Conservation (phyloP, 148 eudicot species). For the Rhododendron vialii region DNA sequence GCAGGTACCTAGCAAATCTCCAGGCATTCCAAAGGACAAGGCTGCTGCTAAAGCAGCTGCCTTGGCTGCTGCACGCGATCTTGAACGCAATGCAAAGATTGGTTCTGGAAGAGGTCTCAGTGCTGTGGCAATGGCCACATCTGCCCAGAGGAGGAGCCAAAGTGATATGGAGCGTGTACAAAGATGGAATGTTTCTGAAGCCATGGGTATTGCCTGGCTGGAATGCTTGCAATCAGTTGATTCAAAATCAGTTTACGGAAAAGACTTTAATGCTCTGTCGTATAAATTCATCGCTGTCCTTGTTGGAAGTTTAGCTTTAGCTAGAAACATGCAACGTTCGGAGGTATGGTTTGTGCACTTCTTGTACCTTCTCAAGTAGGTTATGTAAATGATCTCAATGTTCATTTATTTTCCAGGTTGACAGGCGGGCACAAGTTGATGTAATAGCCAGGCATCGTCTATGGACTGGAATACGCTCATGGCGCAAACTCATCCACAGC, state of each 20-base stretch:
- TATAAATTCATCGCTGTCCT: conserved; percentile 92
- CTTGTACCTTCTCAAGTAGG: conserved; percentile 3
- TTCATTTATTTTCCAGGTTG: conserved; percentile 48
- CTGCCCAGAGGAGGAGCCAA: conserved; percentile 77
- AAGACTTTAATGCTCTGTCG: conserved; percentile 89
- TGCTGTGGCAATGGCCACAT: conserved; percentile 99
- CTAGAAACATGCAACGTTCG: conserved; percentile 93
- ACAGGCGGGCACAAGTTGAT: conserved; percentile 82
- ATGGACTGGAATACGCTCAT: conserved; percentile 74
- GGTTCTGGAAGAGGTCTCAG: conserved; percentile 99
- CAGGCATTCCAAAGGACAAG: conserved; percentile 69
- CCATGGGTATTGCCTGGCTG: conserved; percentile 98
- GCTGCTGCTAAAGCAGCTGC: conserved; percentile 99
- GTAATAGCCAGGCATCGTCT: conserved; percentile 54
- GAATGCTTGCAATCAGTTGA: conserved; percentile 96
- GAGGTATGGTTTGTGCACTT: conserved; percentile 49
- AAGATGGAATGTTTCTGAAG: conserved; percentile 94
- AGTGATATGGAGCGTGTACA: conserved; percentile 83
- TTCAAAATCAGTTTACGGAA: conserved; percentile 81
- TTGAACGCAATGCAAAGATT: conserved; percentile 94
- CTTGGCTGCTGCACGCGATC: conserved; percentile 97
- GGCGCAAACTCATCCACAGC: conserved; percentile 93
- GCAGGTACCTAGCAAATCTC: conserved; percentile 48
- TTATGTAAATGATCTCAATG: neutral
- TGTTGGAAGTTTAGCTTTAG: conserved; percentile 95